These are phyloP conservation scores for Aphanomyces euteiches DNA, from an alignment of 352 stramenopile species.

Conservation along the genomic window DNA sequence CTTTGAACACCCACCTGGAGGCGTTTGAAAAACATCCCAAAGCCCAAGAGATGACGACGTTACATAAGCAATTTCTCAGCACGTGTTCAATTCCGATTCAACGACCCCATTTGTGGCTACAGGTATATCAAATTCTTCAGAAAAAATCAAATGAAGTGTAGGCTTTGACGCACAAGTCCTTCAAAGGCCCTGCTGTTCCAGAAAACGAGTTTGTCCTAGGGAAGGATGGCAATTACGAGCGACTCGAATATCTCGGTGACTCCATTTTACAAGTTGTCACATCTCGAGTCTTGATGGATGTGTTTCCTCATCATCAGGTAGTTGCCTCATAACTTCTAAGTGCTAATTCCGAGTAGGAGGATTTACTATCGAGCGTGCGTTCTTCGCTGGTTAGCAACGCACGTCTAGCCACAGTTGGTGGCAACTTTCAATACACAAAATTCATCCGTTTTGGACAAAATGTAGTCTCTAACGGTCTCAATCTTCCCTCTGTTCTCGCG, in stretches of 20 bases:
- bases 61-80: constrained; percentile 53
- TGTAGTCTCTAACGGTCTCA: constrained; percentile 60
- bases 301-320: constrained; percentile 70
- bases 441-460: constrained; percentile 68
- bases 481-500: constrained; percentile 70
- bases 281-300: constrained; percentile 72
- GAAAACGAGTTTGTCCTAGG: constrained; percentile 58
- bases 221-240: constrained; percentile 53
- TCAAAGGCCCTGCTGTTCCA: constrained; percentile 65
- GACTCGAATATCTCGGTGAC: constrained; percentile 83
- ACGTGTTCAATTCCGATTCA: constrained; percentile 51
- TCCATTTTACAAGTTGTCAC: constrained; percentile 76
- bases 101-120: constrained; percentile 71
- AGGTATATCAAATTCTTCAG: constrained; percentile 28
- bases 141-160: background rate
- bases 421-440: constrained; percentile 54
- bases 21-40: constrained; percentile 55
- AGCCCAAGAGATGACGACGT: constrained; percentile 40
- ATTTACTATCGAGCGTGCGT: constrained; percentile 70
- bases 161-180: constrained; percentile 69
- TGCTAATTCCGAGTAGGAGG: constrained; percentile 34
- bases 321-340: background rate
- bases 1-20: constrained; percentile 51
- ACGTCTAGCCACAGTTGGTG: constrained; percentile 58
- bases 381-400: constrained; percentile 85